Evolutionary conservation across 345 rosid species (phyloP), one percentile per base, ranked within the genome.

Genomic region (Eucalyptus pumila): DNA sequence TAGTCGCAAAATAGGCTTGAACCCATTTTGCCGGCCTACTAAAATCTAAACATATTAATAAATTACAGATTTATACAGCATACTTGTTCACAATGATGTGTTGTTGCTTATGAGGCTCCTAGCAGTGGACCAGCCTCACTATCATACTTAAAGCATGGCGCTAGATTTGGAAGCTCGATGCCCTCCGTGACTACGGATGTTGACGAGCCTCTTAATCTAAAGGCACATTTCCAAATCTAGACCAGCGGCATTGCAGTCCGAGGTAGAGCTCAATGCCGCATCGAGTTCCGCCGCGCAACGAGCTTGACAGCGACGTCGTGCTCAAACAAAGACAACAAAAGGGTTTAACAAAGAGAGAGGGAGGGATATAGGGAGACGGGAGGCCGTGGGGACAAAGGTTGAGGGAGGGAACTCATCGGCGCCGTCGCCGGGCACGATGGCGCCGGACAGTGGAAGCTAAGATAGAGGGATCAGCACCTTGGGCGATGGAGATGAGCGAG

Each of bases 401-500:
- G 67, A 58, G 67, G 67, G 67, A 58, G 67, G n/a, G 15, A 58
- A 26, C 32, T 26, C 67, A 26, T 58, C 9, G 3, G 65, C 65
- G 14, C 1, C 6, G 7, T 26, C n/a, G 8, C 14, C 6, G 67
- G 67, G 3, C 32, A 58, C 14, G 8, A 58, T 3, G 14, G 67
- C n/a, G 4, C 67, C 6, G 0, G n/a, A 58, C 67, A 26, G n/a
- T 11, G 67, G 67, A 12, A 26, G 67, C 67, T 26, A 58, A 26
- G n/a, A 58, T 11, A 3, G n/a, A 58, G n/a, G 14, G 0, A 0
- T 58, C 14, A 26, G 7, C n/a, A 0, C 32, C 67, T 58, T 58
- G 67, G 67, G n/a, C 32, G n/a, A 58, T 26, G 15, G 67, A 58
- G 67, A 58, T 58, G 67, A 58, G 30, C 67, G 16, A 60, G 67